These are phyloP conservation scores for Pelargonium myrrhifolium DNA, from an alignment of 441 rosid species.

Conservation along the genomic window DNA sequence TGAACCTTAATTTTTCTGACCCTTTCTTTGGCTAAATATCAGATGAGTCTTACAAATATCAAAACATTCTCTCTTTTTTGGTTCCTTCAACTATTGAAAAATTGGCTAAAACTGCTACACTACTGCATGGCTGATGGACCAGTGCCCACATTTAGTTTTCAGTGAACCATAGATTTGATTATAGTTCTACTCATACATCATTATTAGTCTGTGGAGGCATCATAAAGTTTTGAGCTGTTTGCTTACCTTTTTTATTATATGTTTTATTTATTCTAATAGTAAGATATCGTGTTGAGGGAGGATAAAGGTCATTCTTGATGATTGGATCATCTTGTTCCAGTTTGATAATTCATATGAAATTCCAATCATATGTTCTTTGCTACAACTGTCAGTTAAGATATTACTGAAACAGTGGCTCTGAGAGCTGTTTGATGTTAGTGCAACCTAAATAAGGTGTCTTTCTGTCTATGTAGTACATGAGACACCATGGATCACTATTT, in stretches of 20 bases:
- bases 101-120: not conserved
- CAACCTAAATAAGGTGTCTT: not conserved
- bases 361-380: not conserved
- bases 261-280: not conserved
- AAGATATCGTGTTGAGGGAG: not conserved
- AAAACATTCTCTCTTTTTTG: no score
- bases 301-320: not conserved
- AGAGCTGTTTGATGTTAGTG: not conserved
- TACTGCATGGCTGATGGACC: not conserved
- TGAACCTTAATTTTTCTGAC: not conserved
- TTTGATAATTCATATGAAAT: not conserved
- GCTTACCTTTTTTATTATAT: not conserved
- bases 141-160: not conserved
- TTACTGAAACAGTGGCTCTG: not conserved
- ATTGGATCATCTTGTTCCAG: not conserved
- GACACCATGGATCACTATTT: conserved; percentile 19
- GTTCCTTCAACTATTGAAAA: no score
- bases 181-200: not conserved
- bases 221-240: not conserved
- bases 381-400: not conserved
- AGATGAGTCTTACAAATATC: not conserved
- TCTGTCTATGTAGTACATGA: conserved; percentile 27
- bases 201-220: conserved; percentile 1
- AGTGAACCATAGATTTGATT: not conserved
- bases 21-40: not conserved